Percentiles rank a stretch among this genome's conserved stretches.
Evolutionary conservation across 495 filamentous ascomycete genomes (phyloP).

Genomic region (Aspergillus sparsus): DNA sequence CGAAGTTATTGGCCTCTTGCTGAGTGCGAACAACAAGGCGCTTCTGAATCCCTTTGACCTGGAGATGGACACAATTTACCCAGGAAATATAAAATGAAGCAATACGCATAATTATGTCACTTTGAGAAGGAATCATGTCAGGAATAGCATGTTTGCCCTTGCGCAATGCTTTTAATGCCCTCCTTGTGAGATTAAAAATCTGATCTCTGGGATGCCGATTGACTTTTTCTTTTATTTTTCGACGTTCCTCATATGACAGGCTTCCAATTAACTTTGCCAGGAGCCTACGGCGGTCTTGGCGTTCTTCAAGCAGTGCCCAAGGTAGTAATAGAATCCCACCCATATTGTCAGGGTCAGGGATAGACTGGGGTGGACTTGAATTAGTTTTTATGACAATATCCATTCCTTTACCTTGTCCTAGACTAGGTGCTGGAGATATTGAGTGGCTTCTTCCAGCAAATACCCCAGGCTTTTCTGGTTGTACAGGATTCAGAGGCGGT

Average conservation of each 20-base stretch:
- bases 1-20: slow-evolving; percentile 23
- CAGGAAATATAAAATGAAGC: slow-evolving; percentile 43
- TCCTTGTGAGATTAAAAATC: background rate
- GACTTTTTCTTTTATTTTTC: slow-evolving; percentile 15
- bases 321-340: slow-evolving; percentile 25
- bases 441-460: slow-evolving; percentile 14
- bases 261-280: slow-evolving; percentile 29
- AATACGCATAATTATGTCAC: slow-evolving; percentile 31
- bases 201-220: slow-evolving; percentile 12
- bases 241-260: slow-evolving; percentile 22
- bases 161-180: slow-evolving; percentile 19
- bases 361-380: background rate
- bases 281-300: slow-evolving; percentile 36
- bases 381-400: slow-evolving; percentile 3
- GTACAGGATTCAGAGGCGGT: slow-evolving; percentile 33
- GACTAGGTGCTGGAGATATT: slow-evolving; percentile 23
- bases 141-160: slow-evolving; percentile 12
- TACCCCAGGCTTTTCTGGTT: slow-evolving; percentile 5
- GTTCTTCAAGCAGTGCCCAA: slow-evolving; percentile 28
- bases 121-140: slow-evolving; percentile 19
- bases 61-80: slow-evolving; percentile 33
- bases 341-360: slow-evolving; percentile 33
- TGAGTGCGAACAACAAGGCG: slow-evolving; percentile 23
- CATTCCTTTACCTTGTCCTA: slow-evolving; percentile 7
- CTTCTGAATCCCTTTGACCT: slow-evolving; percentile 23